These are phyloP conservation scores for Aspergillus neoniger DNA, from an alignment of 2,329 filamentous ascomycete species.

Conservation along the genomic window DNA sequence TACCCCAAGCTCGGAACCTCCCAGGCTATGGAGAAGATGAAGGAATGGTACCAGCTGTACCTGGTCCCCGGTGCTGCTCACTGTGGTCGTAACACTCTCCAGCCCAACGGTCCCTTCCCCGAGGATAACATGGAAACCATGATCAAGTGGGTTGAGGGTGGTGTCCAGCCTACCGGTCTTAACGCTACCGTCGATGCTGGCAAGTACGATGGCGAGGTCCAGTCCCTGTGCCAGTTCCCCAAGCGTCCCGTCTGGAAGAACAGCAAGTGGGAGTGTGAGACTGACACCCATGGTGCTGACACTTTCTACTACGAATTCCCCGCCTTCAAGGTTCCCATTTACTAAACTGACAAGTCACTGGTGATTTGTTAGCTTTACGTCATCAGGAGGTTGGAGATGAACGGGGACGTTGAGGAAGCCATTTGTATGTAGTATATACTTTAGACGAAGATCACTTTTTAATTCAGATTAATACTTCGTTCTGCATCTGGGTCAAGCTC, in stretches of 20 bases:
- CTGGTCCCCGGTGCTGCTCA: slow-evolving; percentile 57
- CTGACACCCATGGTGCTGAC: neutral
- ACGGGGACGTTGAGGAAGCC: neutral
- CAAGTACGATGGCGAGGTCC: slow-evolving; percentile 30
- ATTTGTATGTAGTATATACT: neutral
- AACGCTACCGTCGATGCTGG: slow-evolving; percentile 42
- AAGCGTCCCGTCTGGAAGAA: slow-evolving; percentile 33
- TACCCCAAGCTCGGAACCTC: slow-evolving; percentile 45
- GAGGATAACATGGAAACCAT: slow-evolving; percentile 49
- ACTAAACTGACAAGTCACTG: neutral
- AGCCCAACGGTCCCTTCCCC: slow-evolving; percentile 48
- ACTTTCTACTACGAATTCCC: slow-evolving; percentile 9
- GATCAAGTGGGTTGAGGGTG: slow-evolving; percentile 57
- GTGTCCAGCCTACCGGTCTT: slow-evolving; percentile 45
- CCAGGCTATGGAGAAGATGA: slow-evolving; percentile 45
- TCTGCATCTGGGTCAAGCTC: neutral
- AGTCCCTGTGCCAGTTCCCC: slow-evolving; percentile 37
- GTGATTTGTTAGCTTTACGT: neutral
- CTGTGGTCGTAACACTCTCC: slow-evolving; percentile 49
- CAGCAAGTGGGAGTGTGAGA: slow-evolving; percentile 28
- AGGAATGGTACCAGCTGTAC: slow-evolving; percentile 58
- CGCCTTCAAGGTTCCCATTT: slow-evolving; percentile 1
- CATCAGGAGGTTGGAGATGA: neutral
- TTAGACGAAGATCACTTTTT: neutral
- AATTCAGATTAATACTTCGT: neutral